These are phyloP conservation scores for Polyplosphaeria fusca DNA, from an alignment of 495 filamentous ascomycete genomes.

Conservation along the genomic window DNA sequence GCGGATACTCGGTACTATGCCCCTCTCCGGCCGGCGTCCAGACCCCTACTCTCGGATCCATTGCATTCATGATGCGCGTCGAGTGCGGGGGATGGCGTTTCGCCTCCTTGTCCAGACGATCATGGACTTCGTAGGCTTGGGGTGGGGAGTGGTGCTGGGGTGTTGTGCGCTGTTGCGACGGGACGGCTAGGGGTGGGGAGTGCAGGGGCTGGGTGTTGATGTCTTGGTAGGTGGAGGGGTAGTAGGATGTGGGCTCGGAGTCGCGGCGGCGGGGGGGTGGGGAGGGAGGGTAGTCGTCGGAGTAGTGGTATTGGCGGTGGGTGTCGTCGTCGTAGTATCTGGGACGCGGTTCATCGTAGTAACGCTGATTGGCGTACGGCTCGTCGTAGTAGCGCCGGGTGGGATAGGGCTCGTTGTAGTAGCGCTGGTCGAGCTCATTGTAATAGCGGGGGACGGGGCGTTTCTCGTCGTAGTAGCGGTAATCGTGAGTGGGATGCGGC, in stretches of 20 bases:
- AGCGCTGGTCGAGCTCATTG: no score
- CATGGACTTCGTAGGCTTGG: neutral
- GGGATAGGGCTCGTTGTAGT: neutral
- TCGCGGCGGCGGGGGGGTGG: neutral
- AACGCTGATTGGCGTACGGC: neutral
- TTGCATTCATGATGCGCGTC: neutral
- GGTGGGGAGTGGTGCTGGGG: neutral
- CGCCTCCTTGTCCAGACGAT: neutral
- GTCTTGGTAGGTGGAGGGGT: neutral
- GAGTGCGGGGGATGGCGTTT: slow-evolving; percentile 1
- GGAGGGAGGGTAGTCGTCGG: neutral
- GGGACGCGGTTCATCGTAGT: neutral
- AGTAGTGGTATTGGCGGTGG: neutral
- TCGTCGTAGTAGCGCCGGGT: neutral
- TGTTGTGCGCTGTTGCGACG: neutral
- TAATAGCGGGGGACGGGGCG: no score
- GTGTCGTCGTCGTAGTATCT: neutral
- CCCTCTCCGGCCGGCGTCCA: neutral
- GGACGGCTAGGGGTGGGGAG: neutral
- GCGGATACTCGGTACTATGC: neutral
- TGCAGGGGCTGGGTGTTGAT: neutral
- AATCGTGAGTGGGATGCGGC: no score
- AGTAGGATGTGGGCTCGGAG: neutral
- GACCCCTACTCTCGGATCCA: slow-evolving; percentile 6
- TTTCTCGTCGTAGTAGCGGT: no score